Base-by-base conservation (phyloP, 1,284 basidiomycete species). In the Pseudozyma pruni region DNA sequence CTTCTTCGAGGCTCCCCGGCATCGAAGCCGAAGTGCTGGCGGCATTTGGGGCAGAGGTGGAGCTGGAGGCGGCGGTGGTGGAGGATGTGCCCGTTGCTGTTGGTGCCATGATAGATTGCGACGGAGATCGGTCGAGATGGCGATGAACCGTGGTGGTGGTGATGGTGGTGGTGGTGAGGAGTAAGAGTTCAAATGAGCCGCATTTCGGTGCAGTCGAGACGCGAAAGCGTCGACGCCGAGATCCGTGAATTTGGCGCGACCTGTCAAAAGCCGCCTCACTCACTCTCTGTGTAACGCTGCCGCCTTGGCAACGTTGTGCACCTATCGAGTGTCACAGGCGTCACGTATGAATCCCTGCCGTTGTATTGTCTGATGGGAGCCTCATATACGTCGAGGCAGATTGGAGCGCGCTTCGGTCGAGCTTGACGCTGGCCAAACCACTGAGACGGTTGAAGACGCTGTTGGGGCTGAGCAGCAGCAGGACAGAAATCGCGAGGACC, bases 1-100 rank as follows among this genome's bases (percentile, higher is more conserved):
- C 80, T 50, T 80, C 79, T 37, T 81, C 80, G 3, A 75, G 64
- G 9, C 72, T 72, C 37, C 52, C 56, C 0, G 70, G 59, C 11
- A 59, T 11, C 4, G 58, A 23, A 22, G 51, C 10, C 31, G 37
- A 5, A n/a, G 48, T 16, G 8, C 29, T 5, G n/a, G 42, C 19
- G 27, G 52, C 34, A 6, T 31, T 5, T 11, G 43, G 5, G 8
- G 44, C 22, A 1, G 43, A 19, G 22, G 37, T 32, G 27, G 29
- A 8, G 9, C 31, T 7, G 35, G 33, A 22, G 8, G 34, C 7
- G 6, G 48, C 19, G 29, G 50, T 19, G 10, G 22, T 39, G 40
- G 27, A 31, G 4, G 53, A n/a, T 2, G 44, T 43, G 22, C 43
- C 51, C 0, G 55, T 69, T 1, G 66, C 66, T 46, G 66, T 63